Evolutionary conservation across 2,329 filamentous ascomycete species (phyloP), one percentile per base, ranked within the genome.

Genomic region (Lasiodiplodia sp.): DNA sequence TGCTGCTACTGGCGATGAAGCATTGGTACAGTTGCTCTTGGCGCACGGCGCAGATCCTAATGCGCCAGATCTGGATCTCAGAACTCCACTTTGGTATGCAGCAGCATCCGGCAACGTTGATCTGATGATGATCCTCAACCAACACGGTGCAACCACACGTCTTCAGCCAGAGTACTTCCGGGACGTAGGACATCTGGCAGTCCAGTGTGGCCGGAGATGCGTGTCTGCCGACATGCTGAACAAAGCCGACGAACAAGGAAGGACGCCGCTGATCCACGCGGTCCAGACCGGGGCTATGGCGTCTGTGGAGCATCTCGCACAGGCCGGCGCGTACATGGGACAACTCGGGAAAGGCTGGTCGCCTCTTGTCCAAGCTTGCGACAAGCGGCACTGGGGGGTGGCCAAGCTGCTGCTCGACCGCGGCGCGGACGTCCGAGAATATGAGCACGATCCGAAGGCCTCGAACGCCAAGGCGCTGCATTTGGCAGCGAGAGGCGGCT

Each of bases 401-500:
- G 60, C 60, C 25, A 23, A 21, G 60, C 2, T 64, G 31, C 60
- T 64, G 4, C 40, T 64, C 5, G 28, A 16, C 2, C 47, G 47
- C 28, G 60, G 60, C n/a, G 60, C 60, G 2, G 28, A 64, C 5
- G 7, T 25, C 5, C 28, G 47, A 2, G 60, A 64, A 28, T 52
- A 16, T 7, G 60, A 64, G 47, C n/a, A 37, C 28, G 60, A 64
- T 5, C 16, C 18, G 58, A n/a, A 28, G 44, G 37, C 58, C 2
- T 21, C 47, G 6, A 10, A 52, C 6, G 44, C 23, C 28, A 47
- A 38, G 60, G 60, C 60, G n/a, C 31, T 64, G 44, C 60, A 64
- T 38, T 12, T 64, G 60, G 60, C 60, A 10, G 60, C 60, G n/a
- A 52, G 31, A 31, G 60, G 60, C 5, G 60, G 60, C n/a, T 37